Evolutionary conservation across 148 eudicot species (phyloP).

Genomic region (Bassia scoparia): DNA sequence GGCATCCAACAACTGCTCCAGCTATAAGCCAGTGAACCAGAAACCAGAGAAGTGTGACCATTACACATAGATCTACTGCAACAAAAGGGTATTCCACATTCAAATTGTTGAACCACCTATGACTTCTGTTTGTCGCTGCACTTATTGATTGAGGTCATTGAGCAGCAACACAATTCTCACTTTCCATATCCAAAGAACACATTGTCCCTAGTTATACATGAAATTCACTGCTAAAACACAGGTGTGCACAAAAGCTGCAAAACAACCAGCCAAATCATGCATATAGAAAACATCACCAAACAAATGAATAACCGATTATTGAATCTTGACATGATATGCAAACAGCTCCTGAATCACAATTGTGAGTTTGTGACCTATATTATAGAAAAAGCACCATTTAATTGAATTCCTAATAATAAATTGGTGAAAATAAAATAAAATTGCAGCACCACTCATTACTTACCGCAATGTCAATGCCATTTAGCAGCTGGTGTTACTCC

Average conservation of each 20-base stretch:
- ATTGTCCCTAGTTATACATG: background rate
- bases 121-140: background rate
- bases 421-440: background rate
- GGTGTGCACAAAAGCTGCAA: background rate
- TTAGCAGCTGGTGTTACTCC: constrained; percentile 31
- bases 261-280: background rate
- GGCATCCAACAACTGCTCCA: background rate
- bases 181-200: background rate
- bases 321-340: background rate
- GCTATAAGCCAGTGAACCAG: background rate
- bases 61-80: background rate
- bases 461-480: background rate
- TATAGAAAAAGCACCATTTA: background rate
- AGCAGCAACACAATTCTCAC: background rate
- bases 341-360: background rate
- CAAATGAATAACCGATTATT: background rate
- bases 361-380: background rate
- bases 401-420: background rate
- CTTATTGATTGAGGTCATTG: background rate
- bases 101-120: background rate
- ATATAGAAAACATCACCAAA: background rate
- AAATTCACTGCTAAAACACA: background rate
- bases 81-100: background rate
- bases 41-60: background rate
- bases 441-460: background rate